Evolutionary conservation across 352 stramenopile species (phyloP), one percentile per base, ranked within the genome.

Genomic region (Globisporangium acanthophoron): DNA sequence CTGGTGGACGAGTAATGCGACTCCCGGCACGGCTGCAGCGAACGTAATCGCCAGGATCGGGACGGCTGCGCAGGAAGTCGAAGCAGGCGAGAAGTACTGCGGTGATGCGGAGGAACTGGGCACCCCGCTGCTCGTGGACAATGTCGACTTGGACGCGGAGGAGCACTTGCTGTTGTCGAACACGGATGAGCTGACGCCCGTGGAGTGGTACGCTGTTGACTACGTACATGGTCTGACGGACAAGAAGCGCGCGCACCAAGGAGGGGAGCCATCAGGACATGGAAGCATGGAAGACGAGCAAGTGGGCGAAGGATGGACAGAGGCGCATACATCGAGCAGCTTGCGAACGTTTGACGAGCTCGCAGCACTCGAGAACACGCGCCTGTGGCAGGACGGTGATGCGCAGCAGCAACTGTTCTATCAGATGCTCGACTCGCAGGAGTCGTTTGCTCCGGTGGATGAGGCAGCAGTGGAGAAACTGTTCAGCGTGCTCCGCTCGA

Each of bases 201-300:
- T 94, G 44, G 85, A 94, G 65, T 94, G 85, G 85, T 92, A 91
- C 47, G 82, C 85, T 1, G 85, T 94, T 20, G 85, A 89, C 52
- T 91, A 80, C 41, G 72, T 94, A 0, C 74, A 92, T 29, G 62
- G 55, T 1, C 62, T 80, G 15, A 88, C 73, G n/a, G 73, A 89
- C 27, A 81, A 84, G 39, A 87, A 88, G 56, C 71, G 71, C 5
- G 62, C 37, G 20, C 46, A 50, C 27, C 57, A 62, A n/a, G 48
- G 20, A 16, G 39, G 45, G 5, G 56, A 69, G 29, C 27, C 20
- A 13, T 33, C 52, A 0, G 58, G 63, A 43, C 8, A 3, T 43
- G 37, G 37, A 43, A 52, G 40, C 20, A 58, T 46, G 40, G 52
- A 74, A 49, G 68, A 74, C 43, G 62, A 73, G n/a, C 44, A 33